Evolutionary conservation across 2,329 filamentous ascomycete species (phyloP), one percentile per base, ranked within the genome.

Genomic region (Polychaeton citri): DNA sequence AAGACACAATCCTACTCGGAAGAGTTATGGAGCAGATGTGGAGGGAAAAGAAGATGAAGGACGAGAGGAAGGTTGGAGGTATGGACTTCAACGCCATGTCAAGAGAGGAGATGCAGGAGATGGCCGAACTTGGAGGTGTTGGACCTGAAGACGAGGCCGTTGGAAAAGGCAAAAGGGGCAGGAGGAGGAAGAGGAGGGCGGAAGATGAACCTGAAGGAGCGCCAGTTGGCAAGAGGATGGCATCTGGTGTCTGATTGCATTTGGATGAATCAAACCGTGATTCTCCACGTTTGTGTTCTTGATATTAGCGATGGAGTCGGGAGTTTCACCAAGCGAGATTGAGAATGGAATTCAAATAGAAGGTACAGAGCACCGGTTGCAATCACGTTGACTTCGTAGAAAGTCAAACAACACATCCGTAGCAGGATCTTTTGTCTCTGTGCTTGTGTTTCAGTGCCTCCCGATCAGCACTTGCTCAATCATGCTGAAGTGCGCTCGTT

Each of bases 1-100:
- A 81, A 44, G 92, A 96, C 52, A 79, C 82, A 6, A 68, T 74
- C 40, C 92, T 93, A 56, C 68, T 96, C 30, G 90, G 90, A 33
- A 78, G 88, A 51, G 86, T 96, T 37, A 77, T 84, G 55, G 86
- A 94, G 63, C 75, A 93, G 53, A 72, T 94, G 46, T 81, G 84
- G 60, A 87, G 88, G 68, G 85, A 92, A 48, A 79, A 79, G 54
- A 78, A 86, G 54, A 76, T 96, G 43, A 90, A 90, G 57, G 75
- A 81, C 51, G 81, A 83, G 35, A 69, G 86, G 43, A 86, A 87
- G 64, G 74, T 76, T 35, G 74, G 87, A 45, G 72, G 79, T 51
- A 74, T 62, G 35, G 78, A 28, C 15, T 28, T 28, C 24, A 28
- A 28, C 24, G 24, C 24, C 24, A 28, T 28, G 24, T 28, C 24